phyloP scores from a whole-genome alignment of 1,284 basidiomycete species.

The Puccinia horiana region DNA sequence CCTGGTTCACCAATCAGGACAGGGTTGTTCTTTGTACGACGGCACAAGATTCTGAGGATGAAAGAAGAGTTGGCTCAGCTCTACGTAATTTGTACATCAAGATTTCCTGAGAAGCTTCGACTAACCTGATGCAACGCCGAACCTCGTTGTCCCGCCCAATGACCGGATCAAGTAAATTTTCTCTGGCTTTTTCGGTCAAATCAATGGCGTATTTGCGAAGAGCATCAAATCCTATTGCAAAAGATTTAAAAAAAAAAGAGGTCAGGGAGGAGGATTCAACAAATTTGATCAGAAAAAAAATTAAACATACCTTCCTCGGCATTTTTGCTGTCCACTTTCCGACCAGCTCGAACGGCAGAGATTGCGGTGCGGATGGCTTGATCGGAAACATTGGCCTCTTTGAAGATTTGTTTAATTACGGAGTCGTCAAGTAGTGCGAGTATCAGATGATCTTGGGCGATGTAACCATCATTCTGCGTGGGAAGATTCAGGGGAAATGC shows the following conservation, averaged over 20 bases:
- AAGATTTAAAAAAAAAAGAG: neutral
- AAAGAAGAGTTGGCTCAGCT: neutral
- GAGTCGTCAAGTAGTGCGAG: slow-evolving; percentile 72
- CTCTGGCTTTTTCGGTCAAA: slow-evolving; percentile 65
- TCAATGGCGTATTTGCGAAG: slow-evolving; percentile 60
- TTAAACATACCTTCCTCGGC: slow-evolving; percentile 78
- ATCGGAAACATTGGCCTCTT: slow-evolving; percentile 73
- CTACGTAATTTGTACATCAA: neutral
- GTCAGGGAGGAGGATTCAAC: neutral
- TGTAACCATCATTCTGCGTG: slow-evolving; percentile 76
- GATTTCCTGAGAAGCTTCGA: neutral
- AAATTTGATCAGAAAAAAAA: slow-evolving; percentile 52
- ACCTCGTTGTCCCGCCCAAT: slow-evolving; percentile 65
- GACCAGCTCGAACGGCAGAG: slow-evolving; percentile 75
- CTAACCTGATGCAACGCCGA: slow-evolving; percentile 67
- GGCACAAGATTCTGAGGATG: slow-evolving; percentile 55
- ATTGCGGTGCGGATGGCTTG: slow-evolving; percentile 76
- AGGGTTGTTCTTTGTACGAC: slow-evolving; percentile 83
- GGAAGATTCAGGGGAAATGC: neutral
- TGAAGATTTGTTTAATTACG: slow-evolving; percentile 68
- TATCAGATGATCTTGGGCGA: slow-evolving; percentile 83
- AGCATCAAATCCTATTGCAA: slow-evolving; percentile 58
- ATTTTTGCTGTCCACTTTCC: slow-evolving; percentile 75
- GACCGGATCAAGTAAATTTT: slow-evolving; percentile 65
- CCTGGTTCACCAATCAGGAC: slow-evolving; percentile 91